These are phyloP conservation scores for Verticillium klebahnii DNA, from an alignment of 2,329 filamentous ascomycete genomes.

Conservation along the genomic window DNA sequence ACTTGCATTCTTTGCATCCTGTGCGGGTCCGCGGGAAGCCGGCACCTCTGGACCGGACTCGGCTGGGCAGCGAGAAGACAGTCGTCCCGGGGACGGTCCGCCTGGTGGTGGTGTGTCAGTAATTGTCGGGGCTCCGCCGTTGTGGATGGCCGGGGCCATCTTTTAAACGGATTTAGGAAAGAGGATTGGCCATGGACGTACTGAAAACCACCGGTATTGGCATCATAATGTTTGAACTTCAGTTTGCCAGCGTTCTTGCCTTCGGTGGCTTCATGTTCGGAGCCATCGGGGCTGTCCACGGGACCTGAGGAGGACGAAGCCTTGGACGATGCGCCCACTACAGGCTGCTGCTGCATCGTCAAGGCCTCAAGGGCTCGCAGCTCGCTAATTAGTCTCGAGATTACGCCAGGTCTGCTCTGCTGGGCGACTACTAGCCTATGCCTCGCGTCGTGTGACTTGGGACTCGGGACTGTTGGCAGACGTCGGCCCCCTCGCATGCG, in stretches of 20 bases:
- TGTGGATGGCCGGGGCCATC: too few species aligned
- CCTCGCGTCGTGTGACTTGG: neutral
- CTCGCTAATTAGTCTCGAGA: neutral
- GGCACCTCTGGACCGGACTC: conserved; percentile 2
- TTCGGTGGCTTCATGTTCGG: neutral
- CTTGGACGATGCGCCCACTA: neutral
- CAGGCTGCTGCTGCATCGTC: neutral
- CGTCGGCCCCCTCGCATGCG: neutral
- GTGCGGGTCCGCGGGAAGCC: conserved; percentile 7
- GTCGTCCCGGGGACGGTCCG: neutral
- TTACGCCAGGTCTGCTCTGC: neutral
- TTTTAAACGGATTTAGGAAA: neutral
- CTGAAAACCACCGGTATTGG: neutral
- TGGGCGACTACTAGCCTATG: neutral
- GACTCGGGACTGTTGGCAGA: neutral
- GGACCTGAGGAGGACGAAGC: neutral
- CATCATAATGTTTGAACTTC: neutral
- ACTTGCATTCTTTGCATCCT: conserved; percentile 11
- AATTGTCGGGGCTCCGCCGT: neutral
- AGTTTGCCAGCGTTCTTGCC: neutral
- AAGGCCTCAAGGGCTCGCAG: neutral
- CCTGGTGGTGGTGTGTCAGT: neutral
- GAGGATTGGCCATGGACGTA: neutral
- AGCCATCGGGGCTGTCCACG: neutral
- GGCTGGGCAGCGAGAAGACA: conserved; percentile 6